Base-by-base conservation (phyloP, 495 filamentous ascomycete genomes). In the Aspergillus panamensis region DNA sequence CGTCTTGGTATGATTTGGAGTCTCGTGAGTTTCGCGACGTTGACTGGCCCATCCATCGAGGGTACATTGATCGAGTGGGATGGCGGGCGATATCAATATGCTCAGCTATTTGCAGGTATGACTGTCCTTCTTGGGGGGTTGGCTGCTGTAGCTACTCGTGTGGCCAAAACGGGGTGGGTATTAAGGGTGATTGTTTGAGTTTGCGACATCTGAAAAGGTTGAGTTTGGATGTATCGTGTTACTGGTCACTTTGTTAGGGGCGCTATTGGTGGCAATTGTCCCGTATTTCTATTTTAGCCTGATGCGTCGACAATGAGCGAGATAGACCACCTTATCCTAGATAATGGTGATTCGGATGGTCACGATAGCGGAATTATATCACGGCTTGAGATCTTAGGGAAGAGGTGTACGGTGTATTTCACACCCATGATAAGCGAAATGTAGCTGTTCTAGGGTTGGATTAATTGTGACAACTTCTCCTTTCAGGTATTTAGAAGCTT, bases 1-100 rank as follows among this genome's bases (percentile, higher is more conserved):
- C 73, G 87, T 29, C 81, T 89, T 70, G 89, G 88, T 3, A 90
- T 91, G 86, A 76, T 84, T 2, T 87, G 90, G 57, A 84, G 75
- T 8, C 80, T 89, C 51, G 74, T 82, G 8, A 82, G 80, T 51
- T 66, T 89, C 9, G 42, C 16, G 0, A 8, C 16, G 6, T 21
- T 45, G 16, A 45, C 42, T 10, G 42, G n/a, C 42, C 42, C 42
- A 7, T 20, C 42, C 9, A 45, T 89, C 48, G 80, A 80, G 0
- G 87, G 86, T 0, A 73, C 74, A 1, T 60, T 82, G 48, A 73
- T 83, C 14, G 65, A 77, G 64, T 55, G 61, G 2, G 63, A 64
- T 13, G 71, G 65, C 4, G 77, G 80, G 35, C 10, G 14, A 13
- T 39, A 39, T n/a, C 3, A 12, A 39, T 39, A 39, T 10, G 5